Evolutionary conservation across 306 rosid species (phyloP).

Genomic region (Neltuma alba): DNA sequence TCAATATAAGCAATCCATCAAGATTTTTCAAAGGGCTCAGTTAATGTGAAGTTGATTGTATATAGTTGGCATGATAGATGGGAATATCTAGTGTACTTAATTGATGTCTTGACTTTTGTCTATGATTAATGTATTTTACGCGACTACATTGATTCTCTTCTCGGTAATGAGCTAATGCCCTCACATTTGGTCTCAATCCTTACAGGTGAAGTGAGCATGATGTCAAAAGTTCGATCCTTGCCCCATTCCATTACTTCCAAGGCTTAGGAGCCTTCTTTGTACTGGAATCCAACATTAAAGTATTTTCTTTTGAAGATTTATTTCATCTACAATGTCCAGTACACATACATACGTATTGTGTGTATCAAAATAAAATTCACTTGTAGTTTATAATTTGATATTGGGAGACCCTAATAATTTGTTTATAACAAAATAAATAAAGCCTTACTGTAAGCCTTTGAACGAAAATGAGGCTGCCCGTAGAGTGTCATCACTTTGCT

Average conservation of each 20-base stretch:
- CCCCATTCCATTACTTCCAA: background rate
- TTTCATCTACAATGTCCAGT: background rate
- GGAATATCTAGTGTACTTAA: background rate
- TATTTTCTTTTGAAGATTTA: background rate
- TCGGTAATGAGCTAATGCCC: background rate
- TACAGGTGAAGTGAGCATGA: background rate
- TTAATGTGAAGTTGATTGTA: constrained; percentile 35
- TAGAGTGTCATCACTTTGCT: too few species aligned
- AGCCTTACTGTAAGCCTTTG: too few species aligned
- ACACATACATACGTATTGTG: too few species aligned
- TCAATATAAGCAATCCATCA: constrained; percentile 36
- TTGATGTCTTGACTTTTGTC: background rate
- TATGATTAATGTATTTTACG: background rate
- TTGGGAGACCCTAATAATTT: too few species aligned
- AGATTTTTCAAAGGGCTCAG: constrained; percentile 33
- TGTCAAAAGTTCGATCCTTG: background rate
- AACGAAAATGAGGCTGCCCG: too few species aligned
- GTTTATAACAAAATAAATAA: too few species aligned
- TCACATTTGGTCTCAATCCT: background rate
- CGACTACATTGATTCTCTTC: background rate
- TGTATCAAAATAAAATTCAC: too few species aligned
- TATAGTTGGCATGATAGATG: constrained; percentile 3
- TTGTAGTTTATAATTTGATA: too few species aligned
- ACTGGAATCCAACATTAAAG: background rate
- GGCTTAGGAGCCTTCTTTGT: background rate